A percentile compares a stretch with the other conserved stretches of the same genome.
These are phyloP conservation scores for Xylona heveae DNA, from an alignment of 495 filamentous ascomycete genomes.

Conservation along the genomic window DNA sequence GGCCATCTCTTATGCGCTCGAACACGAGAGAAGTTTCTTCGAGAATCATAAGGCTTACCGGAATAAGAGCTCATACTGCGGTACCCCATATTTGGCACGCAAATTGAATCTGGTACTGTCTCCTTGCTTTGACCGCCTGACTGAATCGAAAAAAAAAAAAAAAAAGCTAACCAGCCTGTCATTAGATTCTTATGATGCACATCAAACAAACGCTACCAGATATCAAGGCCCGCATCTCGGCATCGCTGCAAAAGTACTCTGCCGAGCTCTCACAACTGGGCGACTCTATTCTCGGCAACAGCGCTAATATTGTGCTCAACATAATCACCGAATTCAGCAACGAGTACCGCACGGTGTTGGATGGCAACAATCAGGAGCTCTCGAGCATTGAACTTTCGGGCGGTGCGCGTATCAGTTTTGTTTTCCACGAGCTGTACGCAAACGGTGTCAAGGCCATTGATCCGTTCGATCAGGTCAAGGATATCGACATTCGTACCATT, in stretches of 20 bases:
- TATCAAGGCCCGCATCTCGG: constrained; percentile 87
- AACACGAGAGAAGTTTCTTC: constrained; percentile 93
- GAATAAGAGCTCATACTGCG: constrained; percentile 97
- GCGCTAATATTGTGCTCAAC: constrained; percentile 85
- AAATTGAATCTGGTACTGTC: constrained; percentile 71
- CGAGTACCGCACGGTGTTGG: constrained; percentile 87
- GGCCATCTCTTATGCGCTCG: constrained; percentile 76
- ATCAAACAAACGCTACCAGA: constrained; percentile 99
- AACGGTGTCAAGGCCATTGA: constrained; percentile 98
- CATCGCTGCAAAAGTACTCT: constrained; percentile 80
- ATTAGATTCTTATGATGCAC: constrained; percentile 97
- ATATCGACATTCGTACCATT: constrained; percentile 90
- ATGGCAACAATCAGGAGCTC: constrained; percentile 89
- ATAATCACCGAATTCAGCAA: constrained; percentile 98
- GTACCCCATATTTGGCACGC: constrained; percentile 86
- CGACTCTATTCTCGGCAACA: constrained; percentile 92
- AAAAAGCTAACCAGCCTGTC: constrained; percentile 6
- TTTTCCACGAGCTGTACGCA: constrained; percentile 95
- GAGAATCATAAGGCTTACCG: constrained; percentile 96
- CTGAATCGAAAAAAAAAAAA: not conserved
- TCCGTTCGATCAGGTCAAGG: constrained; percentile 93
- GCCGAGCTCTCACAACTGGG: constrained; percentile 65
- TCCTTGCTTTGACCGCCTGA: not conserved
- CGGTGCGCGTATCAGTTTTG: constrained; percentile 96
- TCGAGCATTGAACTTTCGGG: constrained; percentile 89